Evolutionary conservation across 2,329 filamentous ascomycete species (phyloP).

Genomic region (Colletotrichum endophyticum): DNA sequence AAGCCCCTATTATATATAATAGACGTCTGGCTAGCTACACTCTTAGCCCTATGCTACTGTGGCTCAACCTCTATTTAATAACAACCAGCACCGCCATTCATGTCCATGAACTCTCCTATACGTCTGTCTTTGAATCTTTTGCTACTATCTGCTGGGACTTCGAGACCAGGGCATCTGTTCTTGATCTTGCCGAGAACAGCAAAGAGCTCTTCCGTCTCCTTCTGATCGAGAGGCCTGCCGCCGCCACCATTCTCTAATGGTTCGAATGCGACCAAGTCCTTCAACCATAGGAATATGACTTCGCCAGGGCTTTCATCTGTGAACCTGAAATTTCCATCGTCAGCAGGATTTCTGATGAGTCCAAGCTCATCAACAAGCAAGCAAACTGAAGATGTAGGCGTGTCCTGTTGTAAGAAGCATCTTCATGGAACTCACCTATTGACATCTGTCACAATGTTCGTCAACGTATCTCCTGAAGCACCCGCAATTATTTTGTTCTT

Average conservation of each 20-base stretch:
- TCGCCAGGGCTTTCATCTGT: neutral
- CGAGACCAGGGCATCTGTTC: conserved; percentile 38
- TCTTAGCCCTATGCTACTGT: too few relatives aligned
- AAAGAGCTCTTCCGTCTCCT: conserved; percentile 43
- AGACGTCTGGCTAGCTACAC: too few relatives aligned
- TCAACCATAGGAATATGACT: neutral
- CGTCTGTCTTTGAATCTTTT: conserved; percentile 24
- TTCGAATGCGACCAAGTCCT: neutral
- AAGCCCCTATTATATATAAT: too few relatives aligned
- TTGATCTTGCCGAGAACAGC: conserved; percentile 43
- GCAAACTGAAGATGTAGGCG: too few relatives aligned
- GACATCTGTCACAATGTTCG: neutral
- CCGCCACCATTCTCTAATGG: neutral
- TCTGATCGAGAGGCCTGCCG: conserved; percentile 34
- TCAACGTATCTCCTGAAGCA: neutral
- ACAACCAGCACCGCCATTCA: conserved; percentile 26
- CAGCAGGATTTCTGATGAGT: neutral
- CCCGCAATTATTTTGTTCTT: neutral
- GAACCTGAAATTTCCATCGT: neutral
- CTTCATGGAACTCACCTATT: neutral
- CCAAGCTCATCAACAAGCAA: too few relatives aligned
- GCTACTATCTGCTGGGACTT: neutral
- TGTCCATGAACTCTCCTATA: conserved; percentile 33
- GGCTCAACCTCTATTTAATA: too few relatives aligned
- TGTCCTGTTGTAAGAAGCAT: neutral